These are phyloP conservation scores for Eremothecium coryli DNA, from an alignment of 1,139 yeast genomes.

Conservation along the genomic window DNA sequence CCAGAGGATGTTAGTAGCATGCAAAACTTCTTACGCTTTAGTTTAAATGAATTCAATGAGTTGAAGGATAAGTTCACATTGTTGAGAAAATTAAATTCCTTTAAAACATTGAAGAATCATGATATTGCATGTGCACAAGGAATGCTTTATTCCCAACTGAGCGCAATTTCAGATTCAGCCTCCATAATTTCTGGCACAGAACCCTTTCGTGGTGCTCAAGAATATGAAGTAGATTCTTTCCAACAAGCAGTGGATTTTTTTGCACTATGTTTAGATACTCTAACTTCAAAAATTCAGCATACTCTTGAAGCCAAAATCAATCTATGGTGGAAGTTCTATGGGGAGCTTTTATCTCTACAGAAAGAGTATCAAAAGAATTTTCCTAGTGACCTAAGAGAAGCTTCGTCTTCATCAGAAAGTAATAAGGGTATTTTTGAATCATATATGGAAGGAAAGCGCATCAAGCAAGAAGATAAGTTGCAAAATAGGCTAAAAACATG, in stretches of 20 bases:
- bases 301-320: conserved; percentile 35
- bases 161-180: neutral
- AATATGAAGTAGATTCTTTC: neutral
- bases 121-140: conserved; percentile 33
- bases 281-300: conserved; percentile 35
- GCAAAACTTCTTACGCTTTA: conserved; percentile 47
- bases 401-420: conserved; percentile 5
- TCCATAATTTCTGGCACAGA: neutral
- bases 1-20: conserved; percentile 45
- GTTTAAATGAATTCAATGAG: conserved; percentile 39
- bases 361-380: conserved; percentile 26
- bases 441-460: conserved; percentile 35
- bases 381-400: conserved; percentile 12
- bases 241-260: conserved; percentile 13
- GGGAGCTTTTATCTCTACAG: conserved; percentile 29
- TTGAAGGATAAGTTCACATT: conserved; percentile 32
- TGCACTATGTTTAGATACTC: conserved; percentile 29
- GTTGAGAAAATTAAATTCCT: conserved; percentile 38
- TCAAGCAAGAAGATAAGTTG: conserved; percentile 31
- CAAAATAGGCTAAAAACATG: conserved; percentile 23
- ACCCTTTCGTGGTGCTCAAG: neutral
- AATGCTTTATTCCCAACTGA: conserved; percentile 11
- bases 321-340: conserved; percentile 45
- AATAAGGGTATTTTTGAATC: conserved; percentile 18
- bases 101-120: conserved; percentile 37